Conservation (phyloP, 371 early-diverging fungal genomes). For the Lichtheimia hyalospora region DNA sequence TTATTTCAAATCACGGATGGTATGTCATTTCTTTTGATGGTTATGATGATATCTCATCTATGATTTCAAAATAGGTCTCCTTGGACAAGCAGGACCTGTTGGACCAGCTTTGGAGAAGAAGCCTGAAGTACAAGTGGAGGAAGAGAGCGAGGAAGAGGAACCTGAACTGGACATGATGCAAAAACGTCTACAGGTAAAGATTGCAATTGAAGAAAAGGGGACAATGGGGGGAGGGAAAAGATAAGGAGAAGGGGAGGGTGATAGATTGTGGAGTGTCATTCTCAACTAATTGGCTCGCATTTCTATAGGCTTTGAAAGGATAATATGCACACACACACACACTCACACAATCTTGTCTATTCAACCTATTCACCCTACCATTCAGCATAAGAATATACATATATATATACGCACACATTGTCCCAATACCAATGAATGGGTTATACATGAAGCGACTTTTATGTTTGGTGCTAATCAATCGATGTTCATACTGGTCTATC, state of each 20-base stretch:
- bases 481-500: no score
- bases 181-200: slow-evolving; percentile 73
- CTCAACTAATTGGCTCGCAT: background rate
- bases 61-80: slow-evolving; percentile 49
- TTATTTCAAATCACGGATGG: slow-evolving; percentile 90
- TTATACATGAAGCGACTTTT: no score
- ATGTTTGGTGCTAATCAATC: no score
- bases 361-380: no score
- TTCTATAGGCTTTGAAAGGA: slow-evolving; percentile 35
- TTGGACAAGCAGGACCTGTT: slow-evolving; percentile 71
- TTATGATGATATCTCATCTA: no score
- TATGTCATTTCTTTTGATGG: slow-evolving; percentile 12
- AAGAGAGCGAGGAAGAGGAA: slow-evolving; percentile 69
- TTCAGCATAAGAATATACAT: no score
- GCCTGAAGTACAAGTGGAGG: slow-evolving; percentile 39
- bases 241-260: no score
- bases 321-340: slow-evolving; percentile 5
- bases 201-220: background rate
- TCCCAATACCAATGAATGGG: no score
- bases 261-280: no score
- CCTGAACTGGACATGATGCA: slow-evolving; percentile 85
- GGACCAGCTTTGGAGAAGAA: slow-evolving; percentile 54
- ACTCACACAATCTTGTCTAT: no score
- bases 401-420: no score
- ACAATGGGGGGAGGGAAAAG: background rate